A percentile compares a stretch with the other conserved stretches of the same genome.
Evolutionary conservation across 306 rosid genomes (phyloP).

Genomic region (Dicorynia guianensis): DNA sequence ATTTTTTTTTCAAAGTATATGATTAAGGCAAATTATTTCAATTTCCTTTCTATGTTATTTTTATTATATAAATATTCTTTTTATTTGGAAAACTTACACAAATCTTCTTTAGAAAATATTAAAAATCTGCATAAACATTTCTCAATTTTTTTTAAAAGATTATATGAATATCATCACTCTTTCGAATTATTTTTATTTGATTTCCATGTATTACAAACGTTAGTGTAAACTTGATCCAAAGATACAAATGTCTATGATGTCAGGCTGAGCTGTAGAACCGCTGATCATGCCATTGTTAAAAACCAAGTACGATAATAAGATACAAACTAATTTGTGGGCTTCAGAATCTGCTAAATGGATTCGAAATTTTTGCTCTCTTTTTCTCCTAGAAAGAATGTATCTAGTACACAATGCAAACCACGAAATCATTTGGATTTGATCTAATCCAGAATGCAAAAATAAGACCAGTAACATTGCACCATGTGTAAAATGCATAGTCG

Average conservation of each 20-base stretch:
- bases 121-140: too few species aligned
- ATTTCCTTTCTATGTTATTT: too few species aligned
- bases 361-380: slow-evolving; percentile 4
- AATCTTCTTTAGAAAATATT: too few species aligned
- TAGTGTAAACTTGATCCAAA: too few species aligned
- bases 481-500: slow-evolving; percentile 34
- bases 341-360: slow-evolving; percentile 43
- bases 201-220: too few species aligned
- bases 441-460: slow-evolving; percentile 43
- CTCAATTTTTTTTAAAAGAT: too few species aligned
- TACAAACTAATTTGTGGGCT: slow-evolving; percentile 46
- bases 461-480: slow-evolving; percentile 32
- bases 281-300: slow-evolving; percentile 52
- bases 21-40: too few species aligned
- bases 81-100: too few species aligned
- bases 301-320: slow-evolving; percentile 42
- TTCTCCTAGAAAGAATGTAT: not conserved
- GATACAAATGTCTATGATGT: not conserved
- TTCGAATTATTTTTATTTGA: too few species aligned
- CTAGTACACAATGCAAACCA: slow-evolving; percentile 42
- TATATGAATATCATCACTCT: too few species aligned
- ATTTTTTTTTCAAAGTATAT: too few species aligned
- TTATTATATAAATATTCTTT: too few species aligned
- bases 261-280: slow-evolving; percentile 25
- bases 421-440: slow-evolving; percentile 44